Evolutionary conservation across 441 rosid genomes (phyloP), one percentile per base, ranked within the genome.

Genomic region (Omphalea diandra): DNA sequence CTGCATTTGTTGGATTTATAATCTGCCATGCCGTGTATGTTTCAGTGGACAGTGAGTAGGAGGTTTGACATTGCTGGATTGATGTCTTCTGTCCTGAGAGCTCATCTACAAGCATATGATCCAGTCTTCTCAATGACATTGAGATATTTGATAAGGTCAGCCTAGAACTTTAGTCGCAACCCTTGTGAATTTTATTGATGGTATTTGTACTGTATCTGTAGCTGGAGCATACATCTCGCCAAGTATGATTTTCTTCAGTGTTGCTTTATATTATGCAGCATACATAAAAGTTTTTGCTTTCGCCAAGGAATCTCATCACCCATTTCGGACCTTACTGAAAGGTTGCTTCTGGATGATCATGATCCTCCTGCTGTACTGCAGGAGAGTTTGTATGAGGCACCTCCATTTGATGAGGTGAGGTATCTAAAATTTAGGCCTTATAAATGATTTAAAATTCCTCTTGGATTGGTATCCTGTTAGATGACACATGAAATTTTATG

Each of bases 1-100:
- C 9, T 55, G 27, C 63, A 33, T 53, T 50, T 40, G 35, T 50
- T 63, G 57, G 65, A 24, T 77, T 33, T 60, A 44, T 75, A 65
- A 67, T 68, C 32, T 66, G 62, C 27, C 68, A 46, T 73, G 62
- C 54, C 54, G 31, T 46, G 9, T 52, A 54, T 75, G 59, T 77
- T 70, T 68, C 88, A 94, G 97, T 94, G 99, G 99, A 88, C 96
- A 41, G 90, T 90, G 77, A 85, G 72, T 80, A 90, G 89, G 87
- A 86, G 99, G 75, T 80, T 75, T 73, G 97, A 91, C 69, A 91
- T 94, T 85, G 94, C 97, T 76, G 97, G 97, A 69, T 75, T 89
- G 33, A 81, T 94, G 88, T 85, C 91, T 38, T 88, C 99, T 72
- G 85, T 94, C 62, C 80, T 91, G 76, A 86, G 97, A 83, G 93